Evolutionary conservation across 345 rosid genomes (phyloP).

Genomic region (Cochlearia excelsa): DNA sequence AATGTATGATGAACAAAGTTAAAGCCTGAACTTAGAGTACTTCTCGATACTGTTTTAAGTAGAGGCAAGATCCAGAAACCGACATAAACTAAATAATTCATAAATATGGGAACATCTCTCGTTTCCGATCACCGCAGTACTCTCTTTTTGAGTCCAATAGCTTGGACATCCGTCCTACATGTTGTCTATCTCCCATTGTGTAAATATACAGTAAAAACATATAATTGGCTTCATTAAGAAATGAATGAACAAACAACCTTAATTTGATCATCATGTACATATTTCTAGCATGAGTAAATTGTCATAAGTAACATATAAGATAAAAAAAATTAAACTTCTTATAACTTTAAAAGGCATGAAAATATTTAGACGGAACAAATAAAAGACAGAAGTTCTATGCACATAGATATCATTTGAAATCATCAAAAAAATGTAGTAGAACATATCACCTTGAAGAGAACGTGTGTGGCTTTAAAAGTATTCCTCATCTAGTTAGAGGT

Average conservation of each 20-base stretch:
- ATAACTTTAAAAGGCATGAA: slow-evolving; percentile 9
- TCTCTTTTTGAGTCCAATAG: slow-evolving; percentile 72
- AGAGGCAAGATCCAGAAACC: too few species aligned
- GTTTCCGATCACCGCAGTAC: slow-evolving; percentile 57
- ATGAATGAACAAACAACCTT: slow-evolving; percentile 73
- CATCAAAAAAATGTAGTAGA: slow-evolving; percentile 14
- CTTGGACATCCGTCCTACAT: slow-evolving; percentile 84
- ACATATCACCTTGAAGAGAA: slow-evolving; percentile 67
- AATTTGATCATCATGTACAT: slow-evolving; percentile 90
- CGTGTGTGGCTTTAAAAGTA: slow-evolving; percentile 61
- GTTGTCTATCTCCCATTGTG: slow-evolving; percentile 88
- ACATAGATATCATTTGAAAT: too few species aligned
- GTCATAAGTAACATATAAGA: slow-evolving; percentile 57
- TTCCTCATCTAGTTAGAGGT: slow-evolving; percentile 66
- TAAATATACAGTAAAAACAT: slow-evolving; percentile 89
- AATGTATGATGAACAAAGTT: too few species aligned
- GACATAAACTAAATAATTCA: too few species aligned
- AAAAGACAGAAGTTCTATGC: too few species aligned
- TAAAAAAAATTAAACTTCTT: neutral
- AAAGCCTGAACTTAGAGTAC: too few species aligned
- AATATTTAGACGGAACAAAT: slow-evolving; percentile 6
- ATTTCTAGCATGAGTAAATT: slow-evolving; percentile 62
- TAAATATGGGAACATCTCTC: too few species aligned
- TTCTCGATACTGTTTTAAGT: too few species aligned
- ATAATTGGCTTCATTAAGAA: slow-evolving; percentile 78